Evolutionary conservation across 257 asterid species (phyloP).

Genomic region (Solanum raphanifolium): DNA sequence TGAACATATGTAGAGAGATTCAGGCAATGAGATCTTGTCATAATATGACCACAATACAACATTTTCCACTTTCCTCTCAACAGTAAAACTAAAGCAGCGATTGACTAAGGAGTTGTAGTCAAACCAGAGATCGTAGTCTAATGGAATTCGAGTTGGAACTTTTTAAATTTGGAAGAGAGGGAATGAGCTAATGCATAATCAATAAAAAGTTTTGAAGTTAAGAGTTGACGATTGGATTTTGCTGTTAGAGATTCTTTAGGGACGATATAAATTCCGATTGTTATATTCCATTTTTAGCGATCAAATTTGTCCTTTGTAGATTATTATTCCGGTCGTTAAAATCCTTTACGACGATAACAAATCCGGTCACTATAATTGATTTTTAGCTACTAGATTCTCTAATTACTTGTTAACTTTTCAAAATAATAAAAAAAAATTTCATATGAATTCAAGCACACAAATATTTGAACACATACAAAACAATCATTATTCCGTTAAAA

Average conservation of each 20-base stretch:
- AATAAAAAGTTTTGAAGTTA: too few species aligned
- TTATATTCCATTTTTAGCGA: too few species aligned
- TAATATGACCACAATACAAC: not conserved
- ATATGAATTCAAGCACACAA: not conserved
- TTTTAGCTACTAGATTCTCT: not conserved
- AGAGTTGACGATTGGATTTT: too few species aligned
- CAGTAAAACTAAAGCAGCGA: not conserved
- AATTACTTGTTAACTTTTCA: not conserved
- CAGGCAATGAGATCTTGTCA: not conserved
- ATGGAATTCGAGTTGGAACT: too few species aligned
- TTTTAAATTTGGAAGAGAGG: too few species aligned
- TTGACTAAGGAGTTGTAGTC: not conserved
- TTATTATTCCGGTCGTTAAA: too few species aligned
- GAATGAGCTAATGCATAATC: too few species aligned
- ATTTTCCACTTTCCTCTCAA: not conserved
- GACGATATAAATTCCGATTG: too few species aligned
- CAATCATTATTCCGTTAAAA: not conserved
- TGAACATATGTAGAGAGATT: not conserved
- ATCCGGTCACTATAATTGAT: not conserved
- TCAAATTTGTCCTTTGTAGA: too few species aligned
- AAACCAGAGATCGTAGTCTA: not conserved
- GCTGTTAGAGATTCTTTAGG: too few species aligned
- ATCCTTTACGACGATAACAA: not conserved
- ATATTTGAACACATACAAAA: not conserved
- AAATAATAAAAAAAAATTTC: too few species aligned